phyloP scores from a whole-genome alignment of 208 protist species.

The Trypanosoma rangeli region DNA sequence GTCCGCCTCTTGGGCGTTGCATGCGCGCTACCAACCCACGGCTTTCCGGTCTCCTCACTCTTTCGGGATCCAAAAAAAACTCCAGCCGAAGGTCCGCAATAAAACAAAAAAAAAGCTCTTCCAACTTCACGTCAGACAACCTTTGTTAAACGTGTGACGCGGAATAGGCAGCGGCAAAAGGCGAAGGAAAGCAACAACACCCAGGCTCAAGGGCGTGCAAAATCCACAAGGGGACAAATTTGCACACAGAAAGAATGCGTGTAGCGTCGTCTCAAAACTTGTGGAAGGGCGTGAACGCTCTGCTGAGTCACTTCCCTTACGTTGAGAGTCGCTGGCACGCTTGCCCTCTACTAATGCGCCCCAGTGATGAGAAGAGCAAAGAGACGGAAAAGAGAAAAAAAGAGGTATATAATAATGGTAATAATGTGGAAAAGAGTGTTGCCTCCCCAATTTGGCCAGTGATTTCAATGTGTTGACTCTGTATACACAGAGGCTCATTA shows the following conservation, averaged over 20 bases:
- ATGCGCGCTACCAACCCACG: not conserved
- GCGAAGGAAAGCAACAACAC: not conserved
- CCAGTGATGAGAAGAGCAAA: conserved; percentile 3
- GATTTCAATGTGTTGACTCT: not conserved
- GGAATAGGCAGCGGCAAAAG: not conserved
- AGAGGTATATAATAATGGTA: not conserved
- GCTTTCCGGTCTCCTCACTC: not conserved
- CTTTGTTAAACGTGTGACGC: too few relatives aligned
- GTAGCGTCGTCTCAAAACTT: not conserved
- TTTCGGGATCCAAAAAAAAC: not conserved
- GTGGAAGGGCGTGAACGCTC: not conserved
- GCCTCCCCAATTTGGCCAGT: not conserved
- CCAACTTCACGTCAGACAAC: not conserved
- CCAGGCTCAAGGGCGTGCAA: not conserved
- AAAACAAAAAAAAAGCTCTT: conserved; percentile 16
- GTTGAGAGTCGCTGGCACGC: not conserved
- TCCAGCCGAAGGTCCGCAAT: not conserved
- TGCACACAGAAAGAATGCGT: not conserved
- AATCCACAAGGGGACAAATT: not conserved
- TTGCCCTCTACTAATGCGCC: not conserved
- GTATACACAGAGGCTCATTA: not conserved
- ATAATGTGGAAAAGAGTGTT: not conserved
- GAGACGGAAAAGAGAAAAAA: conserved; percentile 4
- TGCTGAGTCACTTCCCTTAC: not conserved
- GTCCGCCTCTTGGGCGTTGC: not conserved